Evolutionary conservation across 2,329 filamentous ascomycete species (phyloP).

Genomic region (Chrysoporthe puriensis): DNA sequence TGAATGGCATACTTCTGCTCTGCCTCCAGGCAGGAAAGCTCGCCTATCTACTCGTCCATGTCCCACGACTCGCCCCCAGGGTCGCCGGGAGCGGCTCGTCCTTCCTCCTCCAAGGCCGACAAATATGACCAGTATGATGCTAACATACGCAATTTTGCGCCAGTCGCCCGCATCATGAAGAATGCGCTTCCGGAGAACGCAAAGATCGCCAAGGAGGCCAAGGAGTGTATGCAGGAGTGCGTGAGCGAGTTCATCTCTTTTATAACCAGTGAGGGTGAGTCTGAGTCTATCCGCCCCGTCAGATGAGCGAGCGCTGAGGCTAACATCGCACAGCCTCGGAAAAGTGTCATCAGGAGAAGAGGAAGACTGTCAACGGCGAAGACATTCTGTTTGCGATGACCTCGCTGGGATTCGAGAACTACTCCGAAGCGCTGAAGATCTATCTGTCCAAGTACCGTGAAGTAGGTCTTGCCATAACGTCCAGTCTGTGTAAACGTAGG

Average conservation of each 20-base stretch:
- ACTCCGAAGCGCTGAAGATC: slow-evolving; percentile 96
- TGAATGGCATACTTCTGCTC: slow-evolving; percentile 54
- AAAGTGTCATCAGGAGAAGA: slow-evolving; percentile 99
- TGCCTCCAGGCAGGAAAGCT: slow-evolving; percentile 44
- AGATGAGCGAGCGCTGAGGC: slow-evolving; percentile 28
- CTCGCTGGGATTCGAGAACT: slow-evolving; percentile 97
- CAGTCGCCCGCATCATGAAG: slow-evolving; percentile 99
- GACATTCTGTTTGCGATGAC: slow-evolving; percentile 99
- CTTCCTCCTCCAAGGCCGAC: slow-evolving; percentile 46
- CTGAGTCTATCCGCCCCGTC: slow-evolving; percentile 16
- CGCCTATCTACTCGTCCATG: slow-evolving; percentile 51
- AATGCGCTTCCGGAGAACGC: slow-evolving; percentile 95
- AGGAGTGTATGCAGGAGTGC: slow-evolving; percentile 99
- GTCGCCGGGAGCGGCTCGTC: slow-evolving; percentile 53
- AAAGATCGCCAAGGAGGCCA: slow-evolving; percentile 98
- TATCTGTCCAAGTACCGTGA: slow-evolving; percentile 97
- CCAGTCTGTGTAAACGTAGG: not conserved
- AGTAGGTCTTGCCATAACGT: slow-evolving; percentile 61
- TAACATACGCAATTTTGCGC: slow-evolving; percentile 92
- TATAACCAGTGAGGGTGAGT: slow-evolving; percentile 95
- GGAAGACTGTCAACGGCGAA: slow-evolving; percentile 98
- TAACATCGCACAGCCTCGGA: slow-evolving; percentile 74
- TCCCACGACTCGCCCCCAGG: slow-evolving; percentile 60
- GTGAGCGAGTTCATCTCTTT: slow-evolving; percentile 99
- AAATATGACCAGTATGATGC: slow-evolving; percentile 69